These are phyloP conservation scores for Elsinoe arachidis DNA, from an alignment of 2,329 filamentous ascomycete genomes.

Conservation along the genomic window DNA sequence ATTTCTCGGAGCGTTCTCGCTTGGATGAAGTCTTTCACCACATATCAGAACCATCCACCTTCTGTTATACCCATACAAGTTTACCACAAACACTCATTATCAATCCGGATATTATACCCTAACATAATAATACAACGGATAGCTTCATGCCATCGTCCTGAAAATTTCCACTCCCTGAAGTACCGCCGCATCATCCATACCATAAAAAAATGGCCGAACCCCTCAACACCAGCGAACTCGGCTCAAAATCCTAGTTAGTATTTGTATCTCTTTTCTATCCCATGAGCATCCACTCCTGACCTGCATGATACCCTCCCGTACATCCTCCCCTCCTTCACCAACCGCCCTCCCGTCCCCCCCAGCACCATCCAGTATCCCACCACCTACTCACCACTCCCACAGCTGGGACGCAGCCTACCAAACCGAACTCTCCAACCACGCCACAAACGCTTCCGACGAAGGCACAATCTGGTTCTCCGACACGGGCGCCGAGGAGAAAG, in stretches of 20 bases:
- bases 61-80: no score
- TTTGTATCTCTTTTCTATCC: not conserved
- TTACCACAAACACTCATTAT: no score
- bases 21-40: not conserved
- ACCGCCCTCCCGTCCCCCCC: not conserved
- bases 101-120: no score
- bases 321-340: conserved; percentile 6
- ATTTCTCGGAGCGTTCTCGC: not conserved
- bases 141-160: no score
- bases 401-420: conserved; percentile 58
- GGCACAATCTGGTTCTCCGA: conserved; percentile 97
- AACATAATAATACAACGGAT: no score
- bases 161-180: not conserved
- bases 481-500: conserved; percentile 74
- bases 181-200: not conserved
- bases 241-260: conserved; percentile 82
- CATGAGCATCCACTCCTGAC: no score
- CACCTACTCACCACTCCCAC: not conserved
- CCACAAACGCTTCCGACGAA: conserved; percentile 62
- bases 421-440: conserved; percentile 62
- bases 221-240: conserved; percentile 69
- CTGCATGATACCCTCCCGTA: no score
- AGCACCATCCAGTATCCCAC: no score
- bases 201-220: conserved; percentile 20
- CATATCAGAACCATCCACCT: no score